Conservation (phyloP, 352 stramenopile species). For the Aphanomyces cochlioides region DNA sequence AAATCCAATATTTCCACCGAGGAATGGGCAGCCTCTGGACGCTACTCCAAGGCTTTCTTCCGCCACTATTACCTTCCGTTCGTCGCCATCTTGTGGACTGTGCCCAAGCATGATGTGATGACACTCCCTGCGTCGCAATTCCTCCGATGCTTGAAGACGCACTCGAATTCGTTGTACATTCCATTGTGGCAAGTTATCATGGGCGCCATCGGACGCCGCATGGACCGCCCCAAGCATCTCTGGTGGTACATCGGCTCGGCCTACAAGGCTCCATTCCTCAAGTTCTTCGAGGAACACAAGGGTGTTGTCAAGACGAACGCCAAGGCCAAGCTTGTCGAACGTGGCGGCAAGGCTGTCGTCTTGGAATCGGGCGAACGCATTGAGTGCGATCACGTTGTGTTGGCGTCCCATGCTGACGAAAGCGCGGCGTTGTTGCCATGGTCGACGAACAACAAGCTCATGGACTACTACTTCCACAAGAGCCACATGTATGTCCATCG, state of each 20-base stretch:
- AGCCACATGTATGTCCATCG: slow-evolving; percentile 86
- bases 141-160: slow-evolving; percentile 81
- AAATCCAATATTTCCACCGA: slow-evolving; percentile 69
- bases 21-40: slow-evolving; percentile 62
- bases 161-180: slow-evolving; percentile 85
- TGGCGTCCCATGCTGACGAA: slow-evolving; percentile 76
- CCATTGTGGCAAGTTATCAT: slow-evolving; percentile 82
- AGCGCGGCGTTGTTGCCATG: slow-evolving; percentile 68
- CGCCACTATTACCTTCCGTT: slow-evolving; percentile 86
- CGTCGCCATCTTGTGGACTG: slow-evolving; percentile 81
- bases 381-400: slow-evolving; percentile 80
- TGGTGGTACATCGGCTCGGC: slow-evolving; percentile 83
- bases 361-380: slow-evolving; percentile 66
- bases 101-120: slow-evolving; percentile 80
- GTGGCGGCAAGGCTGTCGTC: slow-evolving; percentile 77
- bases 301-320: slow-evolving; percentile 77
- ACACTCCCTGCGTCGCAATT: slow-evolving; percentile 80
- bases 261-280: slow-evolving; percentile 83
- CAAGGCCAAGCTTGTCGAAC: slow-evolving; percentile 56
- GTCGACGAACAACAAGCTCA: slow-evolving; percentile 63
- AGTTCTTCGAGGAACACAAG: slow-evolving; percentile 79
- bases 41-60: slow-evolving; percentile 83
- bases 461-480: slow-evolving; percentile 83
- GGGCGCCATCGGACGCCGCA: slow-evolving; percentile 60
- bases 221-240: slow-evolving; percentile 75